Conservation (phyloP, 306 rosid genomes). For the Trifolium repens region DNA sequence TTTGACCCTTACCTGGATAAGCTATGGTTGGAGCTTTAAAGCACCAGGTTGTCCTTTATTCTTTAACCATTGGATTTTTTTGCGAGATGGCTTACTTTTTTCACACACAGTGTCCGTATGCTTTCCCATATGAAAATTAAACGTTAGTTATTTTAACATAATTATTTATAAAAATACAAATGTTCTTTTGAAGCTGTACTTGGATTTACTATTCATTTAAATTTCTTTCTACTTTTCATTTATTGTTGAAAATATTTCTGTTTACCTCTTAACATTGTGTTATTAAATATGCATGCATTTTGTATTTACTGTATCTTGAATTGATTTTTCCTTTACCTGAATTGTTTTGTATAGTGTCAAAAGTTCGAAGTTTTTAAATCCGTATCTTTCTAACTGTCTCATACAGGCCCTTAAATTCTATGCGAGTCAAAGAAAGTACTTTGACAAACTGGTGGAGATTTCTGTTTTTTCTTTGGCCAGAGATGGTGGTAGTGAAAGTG, state of each 20-base stretch:
- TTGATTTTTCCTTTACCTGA: slow-evolving; percentile 24
- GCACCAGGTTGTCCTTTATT: not conserved
- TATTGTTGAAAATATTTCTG: not conserved
- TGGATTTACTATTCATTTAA: slow-evolving; percentile 15
- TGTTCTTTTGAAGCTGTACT: slow-evolving; percentile 2
- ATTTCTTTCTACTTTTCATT: slow-evolving; percentile 13
- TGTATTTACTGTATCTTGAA: slow-evolving; percentile 24
- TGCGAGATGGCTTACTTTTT: slow-evolving; percentile 3
- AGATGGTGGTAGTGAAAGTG: slow-evolving; percentile 80
- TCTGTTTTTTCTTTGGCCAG: slow-evolving; percentile 60
- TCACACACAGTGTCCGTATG: not conserved
- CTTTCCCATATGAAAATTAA: slow-evolving; percentile 12
- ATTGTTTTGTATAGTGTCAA: slow-evolving; percentile 23
- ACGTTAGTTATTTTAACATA: slow-evolving; percentile 11
- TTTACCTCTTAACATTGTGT: not conserved
- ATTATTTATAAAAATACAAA: not conserved
- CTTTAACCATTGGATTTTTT: slow-evolving; percentile 22
- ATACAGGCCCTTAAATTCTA: slow-evolving; percentile 79
- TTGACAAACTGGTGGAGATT: slow-evolving; percentile 74
- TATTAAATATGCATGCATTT: slow-evolving; percentile 24
- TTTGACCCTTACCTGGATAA: not conserved
- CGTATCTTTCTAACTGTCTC: slow-evolving; percentile 30
- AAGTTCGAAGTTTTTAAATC: not conserved
- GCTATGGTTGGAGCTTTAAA: slow-evolving; percentile 2
- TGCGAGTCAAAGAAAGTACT: slow-evolving; percentile 60